Evolutionary conservation across 2,329 filamentous ascomycete species (phyloP).

Genomic region (Colletotrichum australisinense): DNA sequence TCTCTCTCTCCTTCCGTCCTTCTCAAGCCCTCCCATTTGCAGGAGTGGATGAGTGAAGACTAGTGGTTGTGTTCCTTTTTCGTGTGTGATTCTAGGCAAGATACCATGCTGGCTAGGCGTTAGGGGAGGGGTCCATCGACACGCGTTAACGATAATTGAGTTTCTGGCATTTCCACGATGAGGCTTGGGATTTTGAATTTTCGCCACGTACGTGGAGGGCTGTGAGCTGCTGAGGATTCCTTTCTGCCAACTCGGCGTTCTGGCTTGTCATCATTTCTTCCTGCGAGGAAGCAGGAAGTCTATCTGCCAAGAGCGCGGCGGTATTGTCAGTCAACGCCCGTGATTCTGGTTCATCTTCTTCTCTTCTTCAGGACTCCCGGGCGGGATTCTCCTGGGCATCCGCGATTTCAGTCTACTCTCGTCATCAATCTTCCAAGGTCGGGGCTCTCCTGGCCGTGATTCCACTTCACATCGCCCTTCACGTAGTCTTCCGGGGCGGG

Average conservation of each 20-base stretch:
- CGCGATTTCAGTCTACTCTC: neutral
- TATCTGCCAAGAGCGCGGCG: neutral
- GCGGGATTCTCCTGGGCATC: neutral
- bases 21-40: neutral
- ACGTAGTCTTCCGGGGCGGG: neutral
- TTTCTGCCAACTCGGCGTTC: neutral
- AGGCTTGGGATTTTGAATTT: neutral
- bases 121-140: neutral
- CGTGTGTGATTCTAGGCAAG: slow-evolving; percentile 3
- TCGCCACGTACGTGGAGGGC: neutral
- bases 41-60: neutral
- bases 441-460: neutral
- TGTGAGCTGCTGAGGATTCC: neutral
- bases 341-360: neutral
- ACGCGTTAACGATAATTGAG: slow-evolving; percentile 3
- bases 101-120: slow-evolving; percentile 29
- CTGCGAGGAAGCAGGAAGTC: neutral
- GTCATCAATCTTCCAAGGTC: neutral
- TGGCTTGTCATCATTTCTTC: neutral
- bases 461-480: neutral
- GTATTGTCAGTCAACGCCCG: neutral
- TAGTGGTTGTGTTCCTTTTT: neutral
- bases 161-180: neutral
- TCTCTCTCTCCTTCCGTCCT: neutral
- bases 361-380: neutral